A percentile compares a stretch with the other conserved stretches of the same genome.
Evolutionary conservation across 208 protist genomes (phyloP).

Genomic region (Vickermania spadyakhi): DNA sequence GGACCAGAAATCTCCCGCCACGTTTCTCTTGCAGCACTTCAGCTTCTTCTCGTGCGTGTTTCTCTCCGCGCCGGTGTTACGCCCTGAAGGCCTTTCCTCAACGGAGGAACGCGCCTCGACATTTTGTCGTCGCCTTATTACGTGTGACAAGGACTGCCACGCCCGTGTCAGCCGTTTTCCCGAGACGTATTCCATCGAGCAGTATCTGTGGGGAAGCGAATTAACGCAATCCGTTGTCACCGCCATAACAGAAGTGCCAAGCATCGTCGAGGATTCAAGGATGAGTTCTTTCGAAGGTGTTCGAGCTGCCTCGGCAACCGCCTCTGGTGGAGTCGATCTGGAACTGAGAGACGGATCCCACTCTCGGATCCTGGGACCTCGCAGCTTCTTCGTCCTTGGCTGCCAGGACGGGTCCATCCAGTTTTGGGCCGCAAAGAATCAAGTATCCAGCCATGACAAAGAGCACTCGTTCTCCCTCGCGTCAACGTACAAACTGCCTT

Average conservation of each 20-base stretch:
- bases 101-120: conserved; percentile 17
- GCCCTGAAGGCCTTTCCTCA: conserved; percentile 15
- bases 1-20: conserved; percentile 18
- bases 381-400: conserved; percentile 63
- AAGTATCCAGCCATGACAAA: conserved; percentile 15
- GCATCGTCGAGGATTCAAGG: conserved; percentile 17
- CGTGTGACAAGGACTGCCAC: conserved; percentile 78
- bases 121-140: conserved; percentile 54
- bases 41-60: conserved; percentile 65
- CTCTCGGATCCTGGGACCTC: conserved; percentile 5
- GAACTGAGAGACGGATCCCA: background rate
- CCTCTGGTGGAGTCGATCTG: background rate
- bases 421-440: conserved; percentile 73
- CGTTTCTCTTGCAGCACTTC: conserved; percentile 81
- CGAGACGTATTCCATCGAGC: conserved; percentile 67
- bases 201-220: conserved; percentile 62
- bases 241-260: conserved; percentile 50
- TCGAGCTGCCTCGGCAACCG: background rate
- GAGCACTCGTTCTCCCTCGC: conserved; percentile 24
- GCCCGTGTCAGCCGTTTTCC: conserved; percentile 71
- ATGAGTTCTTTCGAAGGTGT: background rate
- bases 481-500: conserved; percentile 12
- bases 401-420: conserved; percentile 39
- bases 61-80: conserved; percentile 43
- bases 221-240: conserved; percentile 46